phyloP scores from a whole-genome alignment of 208 protist genomes.

The Trypanosoma platydactyli region DNA sequence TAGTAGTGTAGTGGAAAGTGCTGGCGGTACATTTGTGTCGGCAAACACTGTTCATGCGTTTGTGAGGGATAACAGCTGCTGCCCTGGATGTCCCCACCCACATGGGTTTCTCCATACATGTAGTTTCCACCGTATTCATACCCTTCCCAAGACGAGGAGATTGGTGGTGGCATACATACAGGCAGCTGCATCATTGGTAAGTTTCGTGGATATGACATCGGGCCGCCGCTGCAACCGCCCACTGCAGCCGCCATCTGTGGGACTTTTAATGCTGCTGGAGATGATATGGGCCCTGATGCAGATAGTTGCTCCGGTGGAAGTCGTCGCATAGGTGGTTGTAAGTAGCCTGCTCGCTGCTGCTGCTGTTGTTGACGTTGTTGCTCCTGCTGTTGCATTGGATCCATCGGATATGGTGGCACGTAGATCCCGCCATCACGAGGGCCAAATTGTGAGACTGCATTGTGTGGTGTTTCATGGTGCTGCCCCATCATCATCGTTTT shows the following conservation, averaged over 20 bases:
- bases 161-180: neutral
- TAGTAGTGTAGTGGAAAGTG: too few relatives aligned
- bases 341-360: neutral
- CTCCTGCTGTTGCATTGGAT: conserved; percentile 1
- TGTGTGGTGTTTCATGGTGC: neutral
- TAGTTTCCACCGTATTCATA: neutral
- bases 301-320: neutral
- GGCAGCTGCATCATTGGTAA: conserved; percentile 5
- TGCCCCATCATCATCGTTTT: neutral
- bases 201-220: neutral
- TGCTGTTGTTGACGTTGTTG: neutral
- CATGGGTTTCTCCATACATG: neutral
- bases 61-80: neutral
- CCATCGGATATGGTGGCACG: conserved; percentile 7
- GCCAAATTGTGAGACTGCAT: neutral
- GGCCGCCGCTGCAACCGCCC: too few relatives aligned
- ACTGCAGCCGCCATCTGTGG: neutral
- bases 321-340: neutral
- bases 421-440: neutral
- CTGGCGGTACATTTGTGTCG: too few relatives aligned
- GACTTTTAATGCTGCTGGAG: neutral
- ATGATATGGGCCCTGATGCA: neutral
- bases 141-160: neutral
- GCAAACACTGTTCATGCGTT: neutral
- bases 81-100: neutral